Evolutionary conservation across 2,329 filamentous ascomycete genomes (phyloP).

Genomic region (Myriosclerotinia duriaeana): DNA sequence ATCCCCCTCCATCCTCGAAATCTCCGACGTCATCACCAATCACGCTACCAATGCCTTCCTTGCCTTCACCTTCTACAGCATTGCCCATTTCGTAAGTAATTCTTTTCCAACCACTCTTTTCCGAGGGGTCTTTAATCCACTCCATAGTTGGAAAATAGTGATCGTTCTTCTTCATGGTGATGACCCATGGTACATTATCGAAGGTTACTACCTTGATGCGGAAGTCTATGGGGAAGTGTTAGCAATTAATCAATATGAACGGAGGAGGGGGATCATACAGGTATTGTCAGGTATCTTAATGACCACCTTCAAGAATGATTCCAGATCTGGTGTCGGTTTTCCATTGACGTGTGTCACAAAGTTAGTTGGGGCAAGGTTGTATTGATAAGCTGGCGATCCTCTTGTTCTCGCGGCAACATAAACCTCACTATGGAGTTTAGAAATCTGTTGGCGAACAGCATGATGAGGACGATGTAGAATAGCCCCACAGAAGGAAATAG

Average conservation of each 20-base stretch:
- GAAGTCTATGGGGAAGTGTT: constrained; percentile 62
- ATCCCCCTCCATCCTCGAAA: constrained; percentile 28
- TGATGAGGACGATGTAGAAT: constrained; percentile 92
- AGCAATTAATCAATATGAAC: constrained; percentile 18
- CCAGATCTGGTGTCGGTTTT: constrained; percentile 76
- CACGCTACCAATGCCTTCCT: constrained; percentile 39
- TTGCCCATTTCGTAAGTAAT: constrained; percentile 60
- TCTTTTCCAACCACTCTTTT: constrained; percentile 61
- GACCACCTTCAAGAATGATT: constrained; percentile 77
- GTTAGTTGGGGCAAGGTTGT: constrained; percentile 91
- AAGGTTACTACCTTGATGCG: constrained; percentile 96
- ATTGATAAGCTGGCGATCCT: constrained; percentile 82
- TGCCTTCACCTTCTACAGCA: constrained; percentile 53
- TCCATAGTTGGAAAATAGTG: constrained; percentile 82
- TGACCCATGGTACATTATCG: constrained; percentile 98
- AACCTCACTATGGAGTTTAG: constrained; percentile 91
- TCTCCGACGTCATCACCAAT: constrained; percentile 36
- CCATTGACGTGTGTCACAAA: constrained; percentile 97
- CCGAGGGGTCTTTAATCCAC: constrained; percentile 62
- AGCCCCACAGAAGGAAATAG: constrained; percentile 92
- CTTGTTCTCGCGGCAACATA: constrained; percentile 87
- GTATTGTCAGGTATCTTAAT: constrained; percentile 92
- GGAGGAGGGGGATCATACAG: constrained; percentile 52
- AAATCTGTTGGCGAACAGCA: constrained; percentile 95
- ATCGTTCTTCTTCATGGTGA: constrained; percentile 99